Evolutionary conservation across 768 basidiomycete genomes (phyloP), one percentile per base, ranked within the genome.

Genomic region (Podaxis sp.): DNA sequence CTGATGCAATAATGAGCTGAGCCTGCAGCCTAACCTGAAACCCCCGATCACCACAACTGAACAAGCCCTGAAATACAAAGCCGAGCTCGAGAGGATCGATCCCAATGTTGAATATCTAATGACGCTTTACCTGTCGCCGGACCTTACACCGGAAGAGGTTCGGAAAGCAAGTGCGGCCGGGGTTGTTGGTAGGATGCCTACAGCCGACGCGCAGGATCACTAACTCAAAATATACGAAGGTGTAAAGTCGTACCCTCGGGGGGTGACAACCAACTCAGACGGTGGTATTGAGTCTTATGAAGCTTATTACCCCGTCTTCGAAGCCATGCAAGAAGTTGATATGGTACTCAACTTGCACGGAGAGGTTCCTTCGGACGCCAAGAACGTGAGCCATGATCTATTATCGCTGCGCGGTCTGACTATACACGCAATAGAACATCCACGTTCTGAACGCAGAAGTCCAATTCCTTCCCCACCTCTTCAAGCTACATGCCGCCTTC

Each of bases 301-400:
- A 68, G 81, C 84, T 1, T 99, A 96, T 73, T 97, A 98, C 74
- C 89, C 91, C 19, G 85, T 97, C 36, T 99, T 99, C 72, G 87
- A 87, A 68, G 92, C 88, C 40, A 98, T 99, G 96, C 87, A 98
- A 77, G 87, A 92, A 70, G 89, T 87, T 28, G 92, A 88, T 70
- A 89, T 99, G 86, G 95, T 99, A 19, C 82, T 99, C 48, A 99
- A 99, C 76, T 82, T 99, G 39, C 97, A 99, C 67, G 97, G 97
- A 22, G 97, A 99, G 77, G 85, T 99, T 22, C 96, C 97, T 11
- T 96, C 95, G n/a, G 89, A 95, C 66, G 74, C 87, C 19, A 48
- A 55, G 7, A 62, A 38, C 15, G 61, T 55, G 30, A 49, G 53
- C 36, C 24, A 13, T 12, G 13, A n/a, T 22, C 40, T 2, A 3